A percentile compares a stretch with the other conserved stretches of the same genome.
These are phyloP conservation scores for Crithidia expoeki DNA, from an alignment of 208 protist species.

Conservation along the genomic window DNA sequence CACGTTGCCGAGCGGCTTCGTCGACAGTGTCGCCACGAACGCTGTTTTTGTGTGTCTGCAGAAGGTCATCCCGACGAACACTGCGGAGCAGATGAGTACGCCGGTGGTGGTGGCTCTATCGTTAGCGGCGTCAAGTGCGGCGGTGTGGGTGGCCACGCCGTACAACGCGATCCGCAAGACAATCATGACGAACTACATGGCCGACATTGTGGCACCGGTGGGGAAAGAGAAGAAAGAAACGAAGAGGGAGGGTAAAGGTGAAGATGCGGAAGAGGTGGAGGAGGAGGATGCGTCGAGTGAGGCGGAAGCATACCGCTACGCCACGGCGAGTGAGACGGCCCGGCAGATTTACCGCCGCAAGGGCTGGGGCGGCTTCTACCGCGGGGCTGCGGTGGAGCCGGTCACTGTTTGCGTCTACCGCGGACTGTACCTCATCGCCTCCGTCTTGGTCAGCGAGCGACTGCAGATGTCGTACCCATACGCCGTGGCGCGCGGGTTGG, in stretches of 20 bases:
- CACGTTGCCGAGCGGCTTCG: constrained; percentile 52
- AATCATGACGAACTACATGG: constrained; percentile 82
- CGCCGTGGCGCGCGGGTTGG: constrained; percentile 52
- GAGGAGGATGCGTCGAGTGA: constrained; percentile 3
- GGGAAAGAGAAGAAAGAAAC: neutral
- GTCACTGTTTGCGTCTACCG: constrained; percentile 72
- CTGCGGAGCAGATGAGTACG: constrained; percentile 47
- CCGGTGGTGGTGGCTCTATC: constrained; percentile 52
- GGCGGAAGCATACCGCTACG: constrained; percentile 72
- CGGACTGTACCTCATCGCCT: constrained; percentile 54
- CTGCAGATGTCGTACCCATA: constrained; percentile 54
- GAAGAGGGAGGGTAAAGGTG: neutral
- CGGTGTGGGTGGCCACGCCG: constrained; percentile 72
- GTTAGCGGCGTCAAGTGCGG: constrained; percentile 47
- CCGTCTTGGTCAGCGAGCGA: constrained; percentile 37
- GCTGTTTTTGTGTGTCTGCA: constrained; percentile 55
- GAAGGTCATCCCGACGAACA: constrained; percentile 41
- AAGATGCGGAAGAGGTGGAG: constrained; percentile 1
- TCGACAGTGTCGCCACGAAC: constrained; percentile 57
- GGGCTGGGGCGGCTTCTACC: constrained; percentile 79
- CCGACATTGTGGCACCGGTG: constrained; percentile 63
- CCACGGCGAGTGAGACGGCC: constrained; percentile 53
- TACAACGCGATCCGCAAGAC: constrained; percentile 73
- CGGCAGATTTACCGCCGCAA: constrained; percentile 49
- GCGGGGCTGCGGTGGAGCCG: constrained; percentile 60